Evolutionary conservation across 2,329 filamentous ascomycete genomes (phyloP).

Genomic region (Coniochaeta pulveracea): DNA sequence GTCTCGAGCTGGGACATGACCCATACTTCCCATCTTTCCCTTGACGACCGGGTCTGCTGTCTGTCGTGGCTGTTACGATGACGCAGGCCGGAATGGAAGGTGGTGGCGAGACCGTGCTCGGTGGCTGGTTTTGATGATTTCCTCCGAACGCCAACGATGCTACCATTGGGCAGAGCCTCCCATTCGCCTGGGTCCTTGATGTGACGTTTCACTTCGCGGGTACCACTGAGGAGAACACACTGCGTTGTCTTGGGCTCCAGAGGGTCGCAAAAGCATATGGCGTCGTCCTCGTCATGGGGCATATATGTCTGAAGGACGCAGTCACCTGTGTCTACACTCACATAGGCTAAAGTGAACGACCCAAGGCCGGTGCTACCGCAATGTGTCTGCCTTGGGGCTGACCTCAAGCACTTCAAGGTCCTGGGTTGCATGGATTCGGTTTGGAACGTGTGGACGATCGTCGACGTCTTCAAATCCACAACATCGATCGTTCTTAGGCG

Average conservation of each 20-base stretch:
- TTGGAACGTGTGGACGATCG: constrained; percentile 48
- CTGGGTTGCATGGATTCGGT: constrained; percentile 47
- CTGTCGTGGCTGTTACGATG: not conserved
- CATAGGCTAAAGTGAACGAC: constrained; percentile 55
- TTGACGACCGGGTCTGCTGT: not conserved
- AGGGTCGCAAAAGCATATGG: constrained; percentile 44
- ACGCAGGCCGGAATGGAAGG: not conserved
- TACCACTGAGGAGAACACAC: constrained; percentile 39
- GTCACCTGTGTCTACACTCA: constrained; percentile 44
- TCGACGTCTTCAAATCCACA: constrained; percentile 46
- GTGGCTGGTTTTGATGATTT: constrained; percentile 6
- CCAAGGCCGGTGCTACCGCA: constrained; percentile 45
- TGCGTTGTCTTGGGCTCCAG: constrained; percentile 25
- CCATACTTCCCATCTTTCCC: constrained; percentile 42
- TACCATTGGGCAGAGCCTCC: constrained; percentile 49
- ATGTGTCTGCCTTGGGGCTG: constrained; percentile 35
- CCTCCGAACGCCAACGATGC: constrained; percentile 51
- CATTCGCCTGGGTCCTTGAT: constrained; percentile 54
- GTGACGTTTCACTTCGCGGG: constrained; percentile 36
- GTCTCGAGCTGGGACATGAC: constrained; percentile 33
- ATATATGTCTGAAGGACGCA: constrained; percentile 55
- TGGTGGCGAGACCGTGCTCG: constrained; percentile 3
- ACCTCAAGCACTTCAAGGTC: constrained; percentile 49
- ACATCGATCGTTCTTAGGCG: constrained; percentile 44
- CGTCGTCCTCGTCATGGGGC: constrained; percentile 37